Evolutionary conservation across 2,329 filamentous ascomycete genomes (phyloP).

Genomic region (Nemania abortiva): DNA sequence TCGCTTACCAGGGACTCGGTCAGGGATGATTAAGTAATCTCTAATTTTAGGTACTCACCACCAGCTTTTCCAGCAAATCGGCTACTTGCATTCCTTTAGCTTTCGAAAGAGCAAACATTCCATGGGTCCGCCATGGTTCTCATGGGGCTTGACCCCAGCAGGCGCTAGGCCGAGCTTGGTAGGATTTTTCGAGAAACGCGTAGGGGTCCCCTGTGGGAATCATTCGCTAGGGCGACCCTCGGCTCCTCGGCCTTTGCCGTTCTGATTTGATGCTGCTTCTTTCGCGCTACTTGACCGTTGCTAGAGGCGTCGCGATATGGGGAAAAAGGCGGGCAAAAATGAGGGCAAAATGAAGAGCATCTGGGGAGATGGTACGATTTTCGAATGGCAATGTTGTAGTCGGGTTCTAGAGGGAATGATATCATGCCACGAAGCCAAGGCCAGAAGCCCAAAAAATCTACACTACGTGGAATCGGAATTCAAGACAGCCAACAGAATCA

Average conservation of each 20-base stretch:
- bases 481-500: slow-evolving; percentile 9
- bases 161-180: slow-evolving; percentile 33
- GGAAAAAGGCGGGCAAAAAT: neutral
- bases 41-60: slow-evolving; percentile 36
- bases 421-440: slow-evolving; percentile 31
- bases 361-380: slow-evolving; percentile 26
- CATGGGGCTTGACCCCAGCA: slow-evolving; percentile 7
- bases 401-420: slow-evolving; percentile 26
- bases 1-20: slow-evolving; percentile 26
- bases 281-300: slow-evolving; percentile 15
- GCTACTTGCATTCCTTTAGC: slow-evolving; percentile 30
- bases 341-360: neutral
- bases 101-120: slow-evolving; percentile 9
- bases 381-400: slow-evolving; percentile 22
- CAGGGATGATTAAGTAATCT: slow-evolving; percentile 32
- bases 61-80: slow-evolving; percentile 37
- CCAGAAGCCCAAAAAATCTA: slow-evolving; percentile 6
- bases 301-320: neutral
- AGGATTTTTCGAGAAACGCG: slow-evolving; percentile 40
- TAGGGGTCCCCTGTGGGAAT: slow-evolving; percentile 34
- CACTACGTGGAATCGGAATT: slow-evolving; percentile 9
- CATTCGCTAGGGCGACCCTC: slow-evolving; percentile 23
- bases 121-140: slow-evolving; percentile 21
- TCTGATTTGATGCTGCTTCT: neutral
- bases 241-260: slow-evolving; percentile 32